Base-by-base conservation (phyloP, 2,329 filamentous ascomycete genomes). In the Sporothrix inflata region DNA sequence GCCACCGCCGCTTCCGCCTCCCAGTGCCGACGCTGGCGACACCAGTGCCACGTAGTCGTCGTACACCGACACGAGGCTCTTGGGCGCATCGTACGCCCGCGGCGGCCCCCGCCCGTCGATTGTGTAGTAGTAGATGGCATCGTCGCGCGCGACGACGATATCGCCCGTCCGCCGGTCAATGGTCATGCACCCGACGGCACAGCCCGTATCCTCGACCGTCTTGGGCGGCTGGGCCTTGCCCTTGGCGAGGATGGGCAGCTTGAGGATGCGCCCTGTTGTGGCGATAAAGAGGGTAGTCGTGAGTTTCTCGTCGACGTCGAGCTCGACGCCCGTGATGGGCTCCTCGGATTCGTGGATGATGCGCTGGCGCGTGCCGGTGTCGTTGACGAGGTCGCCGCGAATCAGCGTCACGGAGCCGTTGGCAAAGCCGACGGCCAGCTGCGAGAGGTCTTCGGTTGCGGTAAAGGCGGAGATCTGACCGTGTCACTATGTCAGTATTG, bases 291-390 rank as follows among this genome's bases (percentile, higher is more conserved):
- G 85, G 0, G 92, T 95, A 0, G 92, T 95, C 1, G 92, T 96
- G 55, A 88, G 78, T 75, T 83, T 85, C 8, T 84, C 83, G 69
- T 90, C 88, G 60, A 86, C 85, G 60, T 85, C 82, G 74, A 97
- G 91, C 78, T 96, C 92, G 16, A 99, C 90, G 1, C 94, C 95
- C 0, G 96, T 99, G 11, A 99, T 90, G 0, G 96, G 97, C 80
- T 99, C 96, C 77, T 98, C 94, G 0, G 94, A 97, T 79, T 99
- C 96, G 82, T 97, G 96, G 11, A 99, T 93, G 45, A 95, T 96
- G 70, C 96, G 90, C 80, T 99, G 96, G 79, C 94, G 94, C 12
- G 95, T 94, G 27, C 97, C 96, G 72, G 96, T 90, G 80, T 99
- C 96, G 80, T 99, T 94, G 77, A 99, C 93, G 66, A 99, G 85